Percentiles rank a stretch among this genome's conserved stretches.
phyloP scores from a whole-genome alignment of 2,329 filamentous ascomycete genomes.

The Eutypa lata region DNA sequence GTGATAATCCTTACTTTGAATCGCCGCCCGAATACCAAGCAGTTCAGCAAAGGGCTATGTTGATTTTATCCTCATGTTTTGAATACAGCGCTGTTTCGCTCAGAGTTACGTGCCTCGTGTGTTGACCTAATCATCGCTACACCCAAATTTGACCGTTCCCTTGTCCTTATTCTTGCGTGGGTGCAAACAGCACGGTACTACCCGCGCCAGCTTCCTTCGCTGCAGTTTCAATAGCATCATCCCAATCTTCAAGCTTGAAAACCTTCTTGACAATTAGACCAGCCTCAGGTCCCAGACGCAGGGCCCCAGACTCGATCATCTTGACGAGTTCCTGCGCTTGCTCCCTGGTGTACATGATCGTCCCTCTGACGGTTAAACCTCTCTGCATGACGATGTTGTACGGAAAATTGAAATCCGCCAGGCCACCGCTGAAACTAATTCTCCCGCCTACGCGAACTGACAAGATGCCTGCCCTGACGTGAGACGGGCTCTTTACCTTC shows the following conservation, averaged over 20 bases:
- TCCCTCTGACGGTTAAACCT: slow-evolving; percentile 6
- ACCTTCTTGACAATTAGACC: slow-evolving; percentile 3
- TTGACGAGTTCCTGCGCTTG: slow-evolving; percentile 10
- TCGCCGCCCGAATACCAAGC: too few relatives aligned
- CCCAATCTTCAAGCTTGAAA: slow-evolving; percentile 3
- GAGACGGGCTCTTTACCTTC: slow-evolving; percentile 4
- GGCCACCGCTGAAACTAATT: slow-evolving; percentile 9
- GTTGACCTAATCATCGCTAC: too few relatives aligned
- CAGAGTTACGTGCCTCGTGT: too few relatives aligned
- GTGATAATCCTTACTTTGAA: too few relatives aligned
- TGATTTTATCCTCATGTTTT: too few relatives aligned
- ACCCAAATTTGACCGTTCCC: too few relatives aligned
- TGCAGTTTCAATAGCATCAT: slow-evolving; percentile 6
- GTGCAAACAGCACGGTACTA: slow-evolving; percentile 7
- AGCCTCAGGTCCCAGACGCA: slow-evolving; percentile 8
- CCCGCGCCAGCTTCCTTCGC: slow-evolving; percentile 7
- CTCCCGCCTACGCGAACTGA: slow-evolving; percentile 7
- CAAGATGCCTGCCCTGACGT: slow-evolving; percentile 9
- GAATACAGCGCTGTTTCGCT: too few relatives aligned
- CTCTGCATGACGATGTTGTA: slow-evolving; percentile 1
- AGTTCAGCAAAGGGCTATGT: too few relatives aligned
- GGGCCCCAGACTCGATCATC: slow-evolving; percentile 10
- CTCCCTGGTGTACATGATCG: slow-evolving; percentile 12
- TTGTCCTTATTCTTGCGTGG: too few relatives aligned
- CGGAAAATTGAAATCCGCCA: slow-evolving; percentile 5